Percentiles rank a stretch among this genome's conserved stretches.
Evolutionary conservation across 192 early-diverging fungal genomes (phyloP).

Genomic region (Jimgerdemannia flammicorona): DNA sequence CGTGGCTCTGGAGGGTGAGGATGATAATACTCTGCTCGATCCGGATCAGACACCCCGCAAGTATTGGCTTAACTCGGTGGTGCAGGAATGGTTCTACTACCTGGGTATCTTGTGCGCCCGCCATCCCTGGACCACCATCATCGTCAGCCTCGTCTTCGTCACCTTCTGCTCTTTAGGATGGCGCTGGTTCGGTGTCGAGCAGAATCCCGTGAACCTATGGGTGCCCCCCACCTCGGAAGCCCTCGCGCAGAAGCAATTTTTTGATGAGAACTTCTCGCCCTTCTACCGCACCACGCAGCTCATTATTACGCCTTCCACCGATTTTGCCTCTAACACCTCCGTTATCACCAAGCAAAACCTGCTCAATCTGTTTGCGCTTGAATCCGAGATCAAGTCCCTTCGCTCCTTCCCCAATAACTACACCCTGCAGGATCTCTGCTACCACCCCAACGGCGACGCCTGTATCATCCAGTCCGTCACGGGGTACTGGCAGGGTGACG

Average conservation of each 20-base stretch:
- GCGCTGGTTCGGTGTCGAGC: slow-evolving; percentile 48
- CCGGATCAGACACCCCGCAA: slow-evolving; percentile 41
- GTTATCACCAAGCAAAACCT: slow-evolving; percentile 40
- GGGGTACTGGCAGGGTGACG: slow-evolving; percentile 59
- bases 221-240: slow-evolving; percentile 53
- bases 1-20: slow-evolving; percentile 35
- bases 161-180: slow-evolving; percentile 54
- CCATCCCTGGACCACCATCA: slow-evolving; percentile 49
- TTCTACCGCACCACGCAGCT: slow-evolving; percentile 67
- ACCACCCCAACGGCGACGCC: slow-evolving; percentile 53
- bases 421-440: slow-evolving; percentile 52
- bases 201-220: slow-evolving; percentile 57
- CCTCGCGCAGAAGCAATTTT: slow-evolving; percentile 49
- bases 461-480: slow-evolving; percentile 63
- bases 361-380: slow-evolving; percentile 43
- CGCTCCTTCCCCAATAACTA: slow-evolving; percentile 29
- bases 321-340: slow-evolving; percentile 12
- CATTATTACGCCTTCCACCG: slow-evolving; percentile 40
- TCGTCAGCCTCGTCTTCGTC: slow-evolving; percentile 34
- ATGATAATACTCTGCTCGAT: slow-evolving; percentile 32
- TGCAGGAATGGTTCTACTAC: slow-evolving; percentile 60
- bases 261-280: slow-evolving; percentile 58
- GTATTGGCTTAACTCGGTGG: slow-evolving; percentile 42
- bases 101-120: slow-evolving; percentile 53
- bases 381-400: slow-evolving; percentile 39